A percentile compares a stretch with the other conserved stretches of the same genome.
phyloP scores from a whole-genome alignment of 768 basidiomycete genomes.

The Asterophora lycoperdoides region DNA sequence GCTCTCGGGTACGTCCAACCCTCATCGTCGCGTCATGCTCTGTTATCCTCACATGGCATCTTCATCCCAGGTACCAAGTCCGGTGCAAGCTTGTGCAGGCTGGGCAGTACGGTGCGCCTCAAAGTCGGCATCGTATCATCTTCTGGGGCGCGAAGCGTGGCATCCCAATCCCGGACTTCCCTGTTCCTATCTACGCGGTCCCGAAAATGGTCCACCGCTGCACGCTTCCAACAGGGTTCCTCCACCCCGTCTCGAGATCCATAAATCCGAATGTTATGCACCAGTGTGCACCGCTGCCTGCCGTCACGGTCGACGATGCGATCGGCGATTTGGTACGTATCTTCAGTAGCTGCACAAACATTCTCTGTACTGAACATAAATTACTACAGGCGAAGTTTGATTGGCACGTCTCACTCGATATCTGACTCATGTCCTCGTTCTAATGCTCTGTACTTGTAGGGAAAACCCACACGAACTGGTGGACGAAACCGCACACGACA shows the following conservation, averaged over 20 bases:
- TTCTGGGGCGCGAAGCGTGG: constrained; percentile 64
- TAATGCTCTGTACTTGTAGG: constrained; percentile 32
- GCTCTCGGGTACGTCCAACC: constrained; percentile 54
- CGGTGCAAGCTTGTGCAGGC: constrained; percentile 64
- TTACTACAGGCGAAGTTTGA: neutral
- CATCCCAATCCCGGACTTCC: constrained; percentile 54
- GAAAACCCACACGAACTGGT: constrained; percentile 49
- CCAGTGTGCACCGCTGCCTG: constrained; percentile 55
- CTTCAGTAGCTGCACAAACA: neutral
- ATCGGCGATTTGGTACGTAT: constrained; percentile 62
- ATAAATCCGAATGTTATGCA: constrained; percentile 34
- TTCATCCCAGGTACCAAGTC: constrained; percentile 53
- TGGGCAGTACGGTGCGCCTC: constrained; percentile 68
- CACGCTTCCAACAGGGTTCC: constrained; percentile 40
- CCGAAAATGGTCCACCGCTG: constrained; percentile 28
- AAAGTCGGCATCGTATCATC: constrained; percentile 62
- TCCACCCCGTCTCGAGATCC: constrained; percentile 43
- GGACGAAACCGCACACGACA: constrained; percentile 29
- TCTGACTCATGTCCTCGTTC: neutral
- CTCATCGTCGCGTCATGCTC: neutral
- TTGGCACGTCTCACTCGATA: neutral
- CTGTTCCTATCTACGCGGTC: constrained; percentile 57
- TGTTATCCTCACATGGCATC: neutral
- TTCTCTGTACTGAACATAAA: constrained; percentile 6
- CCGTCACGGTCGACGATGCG: constrained; percentile 61